Conservation (phyloP, 345 rosid genomes). For the Rhodomyrtus tomentosa region DNA sequence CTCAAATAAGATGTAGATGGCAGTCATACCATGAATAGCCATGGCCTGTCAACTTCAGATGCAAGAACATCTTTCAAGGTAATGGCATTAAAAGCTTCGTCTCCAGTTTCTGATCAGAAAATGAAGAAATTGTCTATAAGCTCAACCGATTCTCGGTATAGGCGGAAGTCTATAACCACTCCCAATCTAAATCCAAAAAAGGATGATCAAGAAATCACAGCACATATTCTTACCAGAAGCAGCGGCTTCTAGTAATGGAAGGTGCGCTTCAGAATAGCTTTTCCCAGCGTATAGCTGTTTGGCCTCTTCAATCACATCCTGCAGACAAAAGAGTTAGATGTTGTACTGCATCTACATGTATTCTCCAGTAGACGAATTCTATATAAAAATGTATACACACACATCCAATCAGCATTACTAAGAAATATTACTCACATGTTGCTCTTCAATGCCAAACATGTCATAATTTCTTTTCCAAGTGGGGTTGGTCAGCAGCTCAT, state of each 20-base stretch:
- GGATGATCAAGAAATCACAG: background rate
- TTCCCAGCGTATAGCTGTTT: conserved; percentile 30
- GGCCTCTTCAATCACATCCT: conserved; percentile 47
- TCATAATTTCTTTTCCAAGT: conserved; percentile 84
- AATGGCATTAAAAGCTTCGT: conserved; percentile 34
- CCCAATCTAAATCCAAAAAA: background rate
- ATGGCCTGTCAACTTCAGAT: conserved; percentile 50
- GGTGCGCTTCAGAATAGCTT: conserved; percentile 27
- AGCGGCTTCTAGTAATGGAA: conserved; percentile 48
- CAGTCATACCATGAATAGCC: conserved; percentile 57
- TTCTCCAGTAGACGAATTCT: background rate
- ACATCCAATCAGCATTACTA: background rate
- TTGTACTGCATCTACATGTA: background rate
- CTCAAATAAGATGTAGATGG: background rate
- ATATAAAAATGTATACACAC: background rate
- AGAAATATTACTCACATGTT: conserved; percentile 39
- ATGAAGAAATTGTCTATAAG: background rate
- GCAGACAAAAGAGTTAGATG: conserved; percentile 13
- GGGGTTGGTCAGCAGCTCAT: conserved; percentile 62
- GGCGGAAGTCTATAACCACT: background rate
- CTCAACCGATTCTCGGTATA: background rate
- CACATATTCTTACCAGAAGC: conserved; percentile 36
- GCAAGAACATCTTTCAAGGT: conserved; percentile 37
- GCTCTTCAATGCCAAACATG: conserved; percentile 65
- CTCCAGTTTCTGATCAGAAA: conserved; percentile 25